Conservation (phyloP, 257 asterid genomes). For the Catharanthus roseus region DNA sequence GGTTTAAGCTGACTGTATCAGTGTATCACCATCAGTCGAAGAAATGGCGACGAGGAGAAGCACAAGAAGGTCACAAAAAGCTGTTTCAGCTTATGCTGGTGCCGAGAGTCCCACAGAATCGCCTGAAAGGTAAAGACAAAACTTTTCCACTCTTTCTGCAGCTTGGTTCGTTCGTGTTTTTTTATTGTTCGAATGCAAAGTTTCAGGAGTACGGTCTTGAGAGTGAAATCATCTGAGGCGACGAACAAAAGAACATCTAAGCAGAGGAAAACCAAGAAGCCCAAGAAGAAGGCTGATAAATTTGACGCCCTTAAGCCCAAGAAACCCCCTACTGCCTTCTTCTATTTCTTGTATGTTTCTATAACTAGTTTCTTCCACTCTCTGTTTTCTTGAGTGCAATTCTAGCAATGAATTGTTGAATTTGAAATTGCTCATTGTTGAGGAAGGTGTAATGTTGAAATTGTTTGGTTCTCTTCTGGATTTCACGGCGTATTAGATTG, state of each 20-base stretch:
- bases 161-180: neutral
- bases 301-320: constrained; percentile 72
- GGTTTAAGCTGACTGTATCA: neutral
- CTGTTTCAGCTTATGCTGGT: constrained; percentile 10
- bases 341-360: constrained; percentile 62
- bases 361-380: neutral
- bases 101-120: neutral
- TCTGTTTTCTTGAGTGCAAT: neutral
- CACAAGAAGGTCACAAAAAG: constrained; percentile 2
- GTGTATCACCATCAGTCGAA: neutral
- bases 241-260: constrained; percentile 18
- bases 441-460: neutral
- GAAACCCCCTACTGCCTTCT: constrained; percentile 97
- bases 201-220: constrained; percentile 42
- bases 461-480: neutral
- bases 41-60: constrained; percentile 20
- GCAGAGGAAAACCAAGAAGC: constrained; percentile 31
- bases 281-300: constrained; percentile 37
- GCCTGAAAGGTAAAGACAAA: constrained; percentile 11
- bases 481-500: neutral
- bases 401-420: neutral
- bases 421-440: neutral
- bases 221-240: constrained; percentile 27
- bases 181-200: too few species aligned
- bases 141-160: neutral